phyloP scores from a whole-genome alignment of 768 basidiomycete genomes.

The Boletus rubroflammeus region DNA sequence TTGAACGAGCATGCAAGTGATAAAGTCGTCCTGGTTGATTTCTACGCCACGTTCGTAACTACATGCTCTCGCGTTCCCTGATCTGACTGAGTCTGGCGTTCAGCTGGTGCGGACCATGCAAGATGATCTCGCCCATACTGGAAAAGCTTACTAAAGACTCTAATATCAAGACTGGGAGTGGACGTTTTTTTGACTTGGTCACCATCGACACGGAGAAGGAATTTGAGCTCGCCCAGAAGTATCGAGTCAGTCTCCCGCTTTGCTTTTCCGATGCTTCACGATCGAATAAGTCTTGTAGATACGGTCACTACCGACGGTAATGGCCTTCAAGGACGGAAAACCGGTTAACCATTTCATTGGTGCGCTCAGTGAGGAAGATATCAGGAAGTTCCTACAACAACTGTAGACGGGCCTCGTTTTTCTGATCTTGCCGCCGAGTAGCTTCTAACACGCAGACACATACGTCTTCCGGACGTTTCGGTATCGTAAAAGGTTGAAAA shows the following conservation, averaged over 20 bases:
- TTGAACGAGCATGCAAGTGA: conserved; percentile 36
- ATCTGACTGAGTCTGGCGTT: conserved; percentile 2
- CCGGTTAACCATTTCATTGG: conserved; percentile 61
- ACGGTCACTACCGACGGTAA: conserved; percentile 72
- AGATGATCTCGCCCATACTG: conserved; percentile 64
- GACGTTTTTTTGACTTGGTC: conserved; percentile 63
- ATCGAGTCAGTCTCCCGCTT: conserved; percentile 35
- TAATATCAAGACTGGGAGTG: conserved; percentile 46
- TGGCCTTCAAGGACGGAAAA: conserved; percentile 68
- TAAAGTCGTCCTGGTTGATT: conserved; percentile 68
- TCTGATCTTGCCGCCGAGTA: not conserved
- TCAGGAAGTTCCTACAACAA: conserved; percentile 44
- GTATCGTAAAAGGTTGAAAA: conserved; percentile 10
- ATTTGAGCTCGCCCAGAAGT: conserved; percentile 45
- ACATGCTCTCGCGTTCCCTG: not conserved
- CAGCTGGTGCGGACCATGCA: conserved; percentile 83
- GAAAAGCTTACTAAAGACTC: conserved; percentile 52
- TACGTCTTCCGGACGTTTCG: not conserved
- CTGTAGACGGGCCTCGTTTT: conserved; percentile 23
- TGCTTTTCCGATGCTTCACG: not conserved
- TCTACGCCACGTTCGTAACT: conserved; percentile 71
- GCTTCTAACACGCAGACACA: not conserved
- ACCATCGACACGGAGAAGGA: conserved; percentile 65
- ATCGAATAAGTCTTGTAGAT: conserved; percentile 42
- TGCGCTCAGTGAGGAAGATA: conserved; percentile 42